These are phyloP conservation scores for Bassia scoparia DNA, from an alignment of 148 eudicot species.

Conservation along the genomic window DNA sequence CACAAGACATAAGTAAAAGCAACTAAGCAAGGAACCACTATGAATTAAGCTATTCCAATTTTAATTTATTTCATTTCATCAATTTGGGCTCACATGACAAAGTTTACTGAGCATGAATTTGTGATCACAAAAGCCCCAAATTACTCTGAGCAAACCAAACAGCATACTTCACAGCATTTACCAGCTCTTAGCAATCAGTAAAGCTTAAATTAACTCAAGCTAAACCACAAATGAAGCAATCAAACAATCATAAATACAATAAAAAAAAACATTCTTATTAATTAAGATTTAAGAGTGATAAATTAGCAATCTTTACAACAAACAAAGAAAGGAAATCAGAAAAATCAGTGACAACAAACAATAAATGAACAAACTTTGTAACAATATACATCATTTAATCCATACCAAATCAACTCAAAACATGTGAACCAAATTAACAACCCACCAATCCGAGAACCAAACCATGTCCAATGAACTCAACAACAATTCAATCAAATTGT, in stretches of 20 bases:
- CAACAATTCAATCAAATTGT: neutral
- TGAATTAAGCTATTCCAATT: too few relatives aligned
- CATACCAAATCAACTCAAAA: neutral
- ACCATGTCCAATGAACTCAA: neutral
- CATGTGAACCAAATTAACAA: neutral
- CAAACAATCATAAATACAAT: neutral
- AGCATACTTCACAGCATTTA: neutral
- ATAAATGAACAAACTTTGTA: neutral
- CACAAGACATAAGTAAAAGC: neutral
- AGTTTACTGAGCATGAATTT: too few relatives aligned
- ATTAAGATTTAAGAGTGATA: neutral
- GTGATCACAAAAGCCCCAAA: neutral
- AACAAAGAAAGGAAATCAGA: too few relatives aligned
- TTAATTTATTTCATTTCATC: too few relatives aligned
- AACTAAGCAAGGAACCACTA: too few relatives aligned
- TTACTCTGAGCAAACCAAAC: neutral
- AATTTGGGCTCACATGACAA: too few relatives aligned
- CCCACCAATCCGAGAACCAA: slow-evolving; percentile 18
- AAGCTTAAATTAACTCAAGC: neutral
- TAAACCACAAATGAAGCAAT: neutral
- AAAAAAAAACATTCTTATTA: neutral
- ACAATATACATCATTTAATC: neutral
- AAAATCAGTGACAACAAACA: neutral
- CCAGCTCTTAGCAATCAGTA: slow-evolving; percentile 5
- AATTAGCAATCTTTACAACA: neutral